Conservation (phyloP, 345 rosid genomes). For the Pistacia atlantica region DNA sequence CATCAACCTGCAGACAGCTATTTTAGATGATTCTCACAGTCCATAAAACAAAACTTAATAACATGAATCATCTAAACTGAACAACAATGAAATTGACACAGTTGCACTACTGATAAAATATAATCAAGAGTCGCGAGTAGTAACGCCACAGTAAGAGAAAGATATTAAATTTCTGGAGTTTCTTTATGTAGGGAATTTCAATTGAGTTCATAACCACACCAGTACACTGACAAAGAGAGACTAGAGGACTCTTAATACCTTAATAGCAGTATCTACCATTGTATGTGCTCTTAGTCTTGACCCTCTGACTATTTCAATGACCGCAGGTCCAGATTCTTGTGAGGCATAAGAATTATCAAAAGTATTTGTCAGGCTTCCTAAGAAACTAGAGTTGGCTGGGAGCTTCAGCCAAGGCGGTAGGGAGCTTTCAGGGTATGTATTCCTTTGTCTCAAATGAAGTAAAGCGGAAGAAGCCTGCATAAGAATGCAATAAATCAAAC, state of each 20-base stretch:
- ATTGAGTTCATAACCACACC: not conserved
- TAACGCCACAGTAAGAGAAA: no score
- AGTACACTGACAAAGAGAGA: not conserved
- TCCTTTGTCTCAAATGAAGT: slow-evolving; percentile 38
- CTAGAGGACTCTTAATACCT: slow-evolving; percentile 45
- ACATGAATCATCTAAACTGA: not conserved
- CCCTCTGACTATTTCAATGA: slow-evolving; percentile 62
- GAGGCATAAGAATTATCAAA: slow-evolving; percentile 34
- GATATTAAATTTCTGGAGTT: no score
- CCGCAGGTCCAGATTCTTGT: slow-evolving; percentile 69
- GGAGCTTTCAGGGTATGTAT: slow-evolving; percentile 35
- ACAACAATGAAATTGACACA: not conserved
- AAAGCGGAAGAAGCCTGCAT: slow-evolving; percentile 62
- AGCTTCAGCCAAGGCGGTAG: slow-evolving; percentile 47
- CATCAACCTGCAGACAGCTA: not conserved
- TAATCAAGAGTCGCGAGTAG: not conserved
- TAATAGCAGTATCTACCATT: slow-evolving; percentile 89
- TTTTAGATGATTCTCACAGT: not conserved
- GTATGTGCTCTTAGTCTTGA: slow-evolving; percentile 69
- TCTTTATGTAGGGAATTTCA: not conserved
- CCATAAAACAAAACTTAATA: not conserved
- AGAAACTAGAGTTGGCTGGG: slow-evolving; percentile 27
- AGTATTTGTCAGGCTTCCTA: slow-evolving; percentile 32
- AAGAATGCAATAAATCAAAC: slow-evolving; percentile 19
- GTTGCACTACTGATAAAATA: not conserved